Conservation (phyloP, 78 protist genomes). For the Dictyostelium firmibasis region DNA sequence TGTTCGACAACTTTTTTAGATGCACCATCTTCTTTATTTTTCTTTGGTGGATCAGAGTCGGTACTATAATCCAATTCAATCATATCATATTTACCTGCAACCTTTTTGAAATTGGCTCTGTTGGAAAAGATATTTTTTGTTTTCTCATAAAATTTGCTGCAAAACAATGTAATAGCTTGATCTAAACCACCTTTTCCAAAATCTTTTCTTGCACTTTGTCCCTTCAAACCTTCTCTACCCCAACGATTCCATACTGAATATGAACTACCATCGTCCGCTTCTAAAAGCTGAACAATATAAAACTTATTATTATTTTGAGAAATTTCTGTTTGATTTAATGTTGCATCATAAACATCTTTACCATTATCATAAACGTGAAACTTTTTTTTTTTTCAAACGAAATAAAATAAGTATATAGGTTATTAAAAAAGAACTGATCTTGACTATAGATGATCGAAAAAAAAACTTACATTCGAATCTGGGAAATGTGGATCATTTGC, state of each 20-base stretch:
- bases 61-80: slow-evolving; percentile 81
- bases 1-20: slow-evolving; percentile 8
- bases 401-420: too few species aligned
- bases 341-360: slow-evolving; percentile 74
- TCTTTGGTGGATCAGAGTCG: slow-evolving; percentile 1
- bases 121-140: slow-evolving; percentile 68
- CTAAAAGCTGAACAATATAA: slow-evolving; percentile 88
- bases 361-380: slow-evolving; percentile 83
- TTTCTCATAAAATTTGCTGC: slow-evolving; percentile 77
- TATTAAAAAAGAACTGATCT: too few species aligned
- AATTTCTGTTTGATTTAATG: slow-evolving; percentile 90
- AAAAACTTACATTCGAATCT: slow-evolving; percentile 18
- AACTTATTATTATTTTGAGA: slow-evolving; percentile 87
- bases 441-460: too few species aligned
- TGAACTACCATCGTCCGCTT: slow-evolving; percentile 36
- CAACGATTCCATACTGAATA: slow-evolving; percentile 84
- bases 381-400: background rate
- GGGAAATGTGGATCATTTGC: slow-evolving; percentile 72
- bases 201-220: background rate
- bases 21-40: background rate
- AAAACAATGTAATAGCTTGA: slow-evolving; percentile 11
- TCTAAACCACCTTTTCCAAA: background rate
- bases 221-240: slow-evolving; percentile 85
- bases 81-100: slow-evolving; percentile 77
- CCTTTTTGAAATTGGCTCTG: slow-evolving; percentile 47